Conservation (phyloP, 306 rosid species). For the Lathyrus sativus region DNA sequence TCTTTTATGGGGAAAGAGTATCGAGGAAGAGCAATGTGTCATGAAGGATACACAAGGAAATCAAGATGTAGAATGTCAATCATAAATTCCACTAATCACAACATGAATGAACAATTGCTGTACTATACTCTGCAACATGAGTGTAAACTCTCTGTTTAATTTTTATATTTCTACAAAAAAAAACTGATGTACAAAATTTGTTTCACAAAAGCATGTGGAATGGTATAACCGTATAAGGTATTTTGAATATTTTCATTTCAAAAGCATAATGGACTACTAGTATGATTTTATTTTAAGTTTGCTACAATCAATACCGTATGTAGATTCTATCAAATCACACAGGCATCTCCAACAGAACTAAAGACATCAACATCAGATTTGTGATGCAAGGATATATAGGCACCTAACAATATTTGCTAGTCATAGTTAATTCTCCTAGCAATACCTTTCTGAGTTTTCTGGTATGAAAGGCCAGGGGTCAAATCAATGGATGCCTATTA, state of each 20-base stretch:
- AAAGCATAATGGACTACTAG: not conserved
- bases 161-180: not conserved
- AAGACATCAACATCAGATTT: constrained; percentile 6
- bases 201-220: not conserved
- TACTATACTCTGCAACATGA: constrained; percentile 4
- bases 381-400: not conserved
- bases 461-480: not conserved
- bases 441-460: not conserved
- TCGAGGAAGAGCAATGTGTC: constrained; percentile 43
- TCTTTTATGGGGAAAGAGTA: constrained; percentile 79
- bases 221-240: not conserved
- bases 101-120: constrained; percentile 13
- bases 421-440: constrained; percentile 1
- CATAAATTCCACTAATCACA: constrained; percentile 27
- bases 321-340: constrained; percentile 2
- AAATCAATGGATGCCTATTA: not conserved
- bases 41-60: constrained; percentile 48
- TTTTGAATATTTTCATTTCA: not conserved
- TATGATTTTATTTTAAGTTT: not conserved
- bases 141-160: not conserved
- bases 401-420: not conserved
- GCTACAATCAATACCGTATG: not conserved
- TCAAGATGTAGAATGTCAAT: constrained; percentile 48
- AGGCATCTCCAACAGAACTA: not conserved
- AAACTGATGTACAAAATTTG: not conserved